phyloP scores from a whole-genome alignment of 768 basidiomycete species.

The Lactarius pseudohatsudake region DNA sequence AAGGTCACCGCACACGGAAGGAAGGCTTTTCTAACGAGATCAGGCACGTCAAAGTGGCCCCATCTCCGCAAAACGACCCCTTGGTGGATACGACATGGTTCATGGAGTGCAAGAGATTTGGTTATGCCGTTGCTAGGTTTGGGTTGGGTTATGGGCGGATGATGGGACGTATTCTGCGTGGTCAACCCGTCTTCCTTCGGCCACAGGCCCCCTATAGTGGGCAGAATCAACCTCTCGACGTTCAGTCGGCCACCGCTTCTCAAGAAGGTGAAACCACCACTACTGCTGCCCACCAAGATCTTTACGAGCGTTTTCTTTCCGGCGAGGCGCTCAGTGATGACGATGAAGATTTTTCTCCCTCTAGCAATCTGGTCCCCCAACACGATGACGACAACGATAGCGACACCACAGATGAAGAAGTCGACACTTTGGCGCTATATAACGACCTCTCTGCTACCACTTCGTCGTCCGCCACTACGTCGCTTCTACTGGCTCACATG shows the following conservation, averaged over 20 bases:
- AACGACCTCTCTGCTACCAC: conserved; percentile 49
- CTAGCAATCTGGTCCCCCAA: conserved; percentile 10
- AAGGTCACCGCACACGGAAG: conserved; percentile 31
- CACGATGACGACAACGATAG: conserved; percentile 28
- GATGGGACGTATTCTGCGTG: conserved; percentile 22
- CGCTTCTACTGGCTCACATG: conserved; percentile 58
- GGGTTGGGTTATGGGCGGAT: conserved; percentile 21
- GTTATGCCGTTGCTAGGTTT: conserved; percentile 18
- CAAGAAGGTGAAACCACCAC: conserved; percentile 26
- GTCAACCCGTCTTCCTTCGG: conserved; percentile 16
- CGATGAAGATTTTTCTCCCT: conserved; percentile 42
- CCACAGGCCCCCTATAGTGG: neutral
- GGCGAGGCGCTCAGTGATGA: conserved; percentile 57
- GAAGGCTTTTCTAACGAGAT: conserved; percentile 55
- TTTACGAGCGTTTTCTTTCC: conserved; percentile 58
- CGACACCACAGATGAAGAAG: conserved; percentile 34
- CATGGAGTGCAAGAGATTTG: conserved; percentile 37
- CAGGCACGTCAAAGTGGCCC: conserved; percentile 40
- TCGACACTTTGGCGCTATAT: conserved; percentile 45
- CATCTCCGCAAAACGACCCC: conserved; percentile 39
- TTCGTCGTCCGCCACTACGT: conserved; percentile 38
- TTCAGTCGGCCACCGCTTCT: neutral
- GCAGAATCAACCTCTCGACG: neutral
- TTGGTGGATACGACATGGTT: conserved; percentile 45
- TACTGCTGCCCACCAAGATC: conserved; percentile 38